Conservation (phyloP, 2,329 filamentous ascomycete genomes). For the Knufia fluminis region DNA sequence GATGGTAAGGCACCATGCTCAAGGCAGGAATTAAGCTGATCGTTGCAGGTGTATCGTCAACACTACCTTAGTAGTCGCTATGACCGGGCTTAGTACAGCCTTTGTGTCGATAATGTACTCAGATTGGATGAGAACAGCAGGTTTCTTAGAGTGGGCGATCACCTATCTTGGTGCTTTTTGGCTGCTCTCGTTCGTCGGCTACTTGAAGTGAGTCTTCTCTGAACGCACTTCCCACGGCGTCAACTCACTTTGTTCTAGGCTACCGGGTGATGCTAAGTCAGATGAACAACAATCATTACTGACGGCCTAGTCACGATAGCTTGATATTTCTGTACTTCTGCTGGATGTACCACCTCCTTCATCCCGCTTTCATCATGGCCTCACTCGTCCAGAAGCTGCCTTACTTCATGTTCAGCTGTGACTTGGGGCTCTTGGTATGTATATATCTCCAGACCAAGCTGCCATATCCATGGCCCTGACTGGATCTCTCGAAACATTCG, state of each 20-base stretch:
- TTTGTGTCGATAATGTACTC: conserved; percentile 2
- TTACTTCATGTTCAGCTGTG: no score
- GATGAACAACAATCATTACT: not conserved
- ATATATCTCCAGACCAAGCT: no score
- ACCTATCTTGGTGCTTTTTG: conserved; percentile 9
- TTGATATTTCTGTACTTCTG: no score
- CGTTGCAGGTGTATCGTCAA: conserved; percentile 8
- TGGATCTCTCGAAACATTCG: no score
- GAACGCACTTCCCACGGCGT: not conserved
- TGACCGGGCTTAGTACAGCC: not conserved
- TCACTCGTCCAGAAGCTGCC: no score
- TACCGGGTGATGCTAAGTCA: not conserved
- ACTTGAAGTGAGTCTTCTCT: conserved; percentile 2
- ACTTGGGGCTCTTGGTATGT: no score
- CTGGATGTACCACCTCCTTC: no score
- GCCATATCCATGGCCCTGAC: no score
- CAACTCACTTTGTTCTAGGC: not conserved
- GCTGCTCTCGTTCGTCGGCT: conserved; percentile 11
- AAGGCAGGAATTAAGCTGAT: not conserved
- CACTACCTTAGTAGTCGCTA: conserved; percentile 1
- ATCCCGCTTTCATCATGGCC: not conserved
- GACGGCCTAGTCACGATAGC: not conserved
- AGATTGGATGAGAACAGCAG: not conserved
- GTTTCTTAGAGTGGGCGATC: conserved; percentile 9
- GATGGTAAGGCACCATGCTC: conserved; percentile 1